Conservation (phyloP, 495 filamentous ascomycete genomes). For the Aspergillus conjunctus region DNA sequence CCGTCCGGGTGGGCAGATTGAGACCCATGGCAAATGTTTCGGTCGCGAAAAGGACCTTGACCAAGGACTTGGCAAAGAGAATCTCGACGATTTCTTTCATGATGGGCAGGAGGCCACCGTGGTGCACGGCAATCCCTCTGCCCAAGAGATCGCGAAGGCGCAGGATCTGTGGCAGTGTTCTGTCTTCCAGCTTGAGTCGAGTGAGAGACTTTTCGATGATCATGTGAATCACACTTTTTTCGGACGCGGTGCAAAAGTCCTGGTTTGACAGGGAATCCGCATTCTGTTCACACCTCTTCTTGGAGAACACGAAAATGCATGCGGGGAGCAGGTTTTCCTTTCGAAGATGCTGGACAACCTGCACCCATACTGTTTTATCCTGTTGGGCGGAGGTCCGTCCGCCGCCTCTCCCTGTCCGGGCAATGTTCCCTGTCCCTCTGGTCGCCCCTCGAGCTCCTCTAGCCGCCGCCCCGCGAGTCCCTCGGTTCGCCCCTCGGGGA, state of each 20-base stretch:
- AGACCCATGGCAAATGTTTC: conserved; percentile 99
- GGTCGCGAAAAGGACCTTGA: conserved; percentile 95
- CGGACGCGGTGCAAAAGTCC: conserved; percentile 86
- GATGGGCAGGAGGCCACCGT: conserved; percentile 92
- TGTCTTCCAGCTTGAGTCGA: conserved; percentile 86
- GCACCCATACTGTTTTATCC: conserved; percentile 96
- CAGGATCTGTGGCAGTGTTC: conserved; percentile 85
- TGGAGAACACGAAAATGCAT: conserved; percentile 98
- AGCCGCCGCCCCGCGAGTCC: no score
- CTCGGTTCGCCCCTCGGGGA: conserved; percentile 48
- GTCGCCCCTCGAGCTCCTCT: conserved; percentile 41
- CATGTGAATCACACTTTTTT: conserved; percentile 97
- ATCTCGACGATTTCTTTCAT: conserved; percentile 99
- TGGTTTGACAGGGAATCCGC: conserved; percentile 92
- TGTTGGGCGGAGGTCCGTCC: conserved; percentile 84
- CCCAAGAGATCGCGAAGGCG: conserved; percentile 81
- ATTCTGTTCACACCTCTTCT: conserved; percentile 95
- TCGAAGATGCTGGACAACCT: conserved; percentile 85
- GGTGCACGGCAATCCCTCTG: conserved; percentile 92
- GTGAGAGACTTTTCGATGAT: conserved; percentile 95
- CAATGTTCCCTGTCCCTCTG: conserved; percentile 81
- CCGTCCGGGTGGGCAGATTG: conserved; percentile 92
- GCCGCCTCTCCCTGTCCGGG: conserved; percentile 79
- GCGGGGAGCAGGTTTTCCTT: conserved; percentile 85
- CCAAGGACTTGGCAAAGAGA: conserved; percentile 88